Base-by-base conservation (phyloP, 495 filamentous ascomycete species). In the Penicillium waksmanii region DNA sequence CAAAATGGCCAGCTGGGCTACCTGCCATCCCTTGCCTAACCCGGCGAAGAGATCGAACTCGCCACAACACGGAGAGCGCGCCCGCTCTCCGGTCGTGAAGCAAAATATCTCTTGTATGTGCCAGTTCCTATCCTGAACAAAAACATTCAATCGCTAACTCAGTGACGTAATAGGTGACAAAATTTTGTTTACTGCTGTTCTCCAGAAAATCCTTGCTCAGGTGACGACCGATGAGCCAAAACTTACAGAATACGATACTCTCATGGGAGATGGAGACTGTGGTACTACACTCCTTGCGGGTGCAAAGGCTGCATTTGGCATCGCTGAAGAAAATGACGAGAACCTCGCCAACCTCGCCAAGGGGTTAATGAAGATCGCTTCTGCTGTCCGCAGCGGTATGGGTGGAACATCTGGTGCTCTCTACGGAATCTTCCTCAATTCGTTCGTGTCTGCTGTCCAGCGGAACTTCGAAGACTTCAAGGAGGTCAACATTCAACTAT, bases 221-320 rank as follows among this genome's bases (percentile, higher is more conserved):
- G 60, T 51, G 33, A 53, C 34, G 25, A 12, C 9, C 27, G 55
- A 51, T 8, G 60, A 63, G 34, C 60, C 60, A 44, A 58, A 49
- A 5, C 38, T 63, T 17, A 63, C 60, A 17, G 50, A 58, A 43
- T 58, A 57, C 33, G 60, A 63, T 25, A 63, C 52, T 17, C 35
- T 63, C 2, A 58, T 63, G 55, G 60, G 60, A 17, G 60, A 63
- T 21, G 60, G 60, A 11, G 60, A 63, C 46, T 63, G 60, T 21
- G 60, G 60, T 7, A 58, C 56, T 7, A 58, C 56, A 5, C 36
- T 58, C 1, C 56, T 58, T 12, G 56, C 56, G 34, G 56, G 56
- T 1, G 56, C 56, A 2, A 54, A 54, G 36, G 55, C 60, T 17
- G 55, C 52, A 10, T 38, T 34, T 8, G 55, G 42, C 11, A 10